Conservation (phyloP, 2,329 filamentous ascomycete species). For the Verticillium nubilum region DNA sequence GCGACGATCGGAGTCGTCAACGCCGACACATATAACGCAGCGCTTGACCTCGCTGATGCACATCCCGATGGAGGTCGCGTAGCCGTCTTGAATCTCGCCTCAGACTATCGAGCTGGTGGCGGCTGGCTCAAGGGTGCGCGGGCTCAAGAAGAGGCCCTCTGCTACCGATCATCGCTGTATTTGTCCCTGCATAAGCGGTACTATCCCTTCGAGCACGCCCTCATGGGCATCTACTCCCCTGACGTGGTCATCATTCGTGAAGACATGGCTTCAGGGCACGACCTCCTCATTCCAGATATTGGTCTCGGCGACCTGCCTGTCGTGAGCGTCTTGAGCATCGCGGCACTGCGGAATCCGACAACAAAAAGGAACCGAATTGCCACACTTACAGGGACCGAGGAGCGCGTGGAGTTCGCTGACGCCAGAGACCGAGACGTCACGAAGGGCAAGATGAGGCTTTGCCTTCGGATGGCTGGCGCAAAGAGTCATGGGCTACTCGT, state of each 20-base stretch:
- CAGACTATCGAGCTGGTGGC: slow-evolving; percentile 50
- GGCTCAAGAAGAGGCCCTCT: slow-evolving; percentile 66
- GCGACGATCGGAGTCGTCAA: slow-evolving; percentile 43
- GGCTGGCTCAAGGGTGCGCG: slow-evolving; percentile 56
- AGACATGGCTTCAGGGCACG: slow-evolving; percentile 38
- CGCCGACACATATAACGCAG: slow-evolving; percentile 53
- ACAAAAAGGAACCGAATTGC: slow-evolving; percentile 12
- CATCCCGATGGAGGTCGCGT: slow-evolving; percentile 26
- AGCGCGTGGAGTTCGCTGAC: slow-evolving; percentile 32
- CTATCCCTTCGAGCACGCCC: slow-evolving; percentile 45
- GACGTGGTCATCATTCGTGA: slow-evolving; percentile 53
- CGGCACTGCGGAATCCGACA: slow-evolving; percentile 45
- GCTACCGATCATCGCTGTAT: slow-evolving; percentile 54
- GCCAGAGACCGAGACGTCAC: slow-evolving; percentile 44
- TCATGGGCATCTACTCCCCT: slow-evolving; percentile 53
- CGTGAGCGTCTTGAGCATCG: slow-evolving; percentile 55
- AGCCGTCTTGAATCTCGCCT: slow-evolving; percentile 64
- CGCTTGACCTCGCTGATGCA: slow-evolving; percentile 31
- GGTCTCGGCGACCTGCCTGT: slow-evolving; percentile 35
- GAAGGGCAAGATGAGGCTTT: slow-evolving; percentile 57
- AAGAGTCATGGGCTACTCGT: slow-evolving; percentile 54
- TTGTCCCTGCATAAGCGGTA: slow-evolving; percentile 38
- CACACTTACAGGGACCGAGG: slow-evolving; percentile 15
- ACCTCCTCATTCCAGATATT: slow-evolving; percentile 32
- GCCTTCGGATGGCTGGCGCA: slow-evolving; percentile 53